Percentiles rank a stretch among this genome's conserved stretches.
Conservation (phyloP, 257 asterid genomes). For the Solanum chaucha region DNA sequence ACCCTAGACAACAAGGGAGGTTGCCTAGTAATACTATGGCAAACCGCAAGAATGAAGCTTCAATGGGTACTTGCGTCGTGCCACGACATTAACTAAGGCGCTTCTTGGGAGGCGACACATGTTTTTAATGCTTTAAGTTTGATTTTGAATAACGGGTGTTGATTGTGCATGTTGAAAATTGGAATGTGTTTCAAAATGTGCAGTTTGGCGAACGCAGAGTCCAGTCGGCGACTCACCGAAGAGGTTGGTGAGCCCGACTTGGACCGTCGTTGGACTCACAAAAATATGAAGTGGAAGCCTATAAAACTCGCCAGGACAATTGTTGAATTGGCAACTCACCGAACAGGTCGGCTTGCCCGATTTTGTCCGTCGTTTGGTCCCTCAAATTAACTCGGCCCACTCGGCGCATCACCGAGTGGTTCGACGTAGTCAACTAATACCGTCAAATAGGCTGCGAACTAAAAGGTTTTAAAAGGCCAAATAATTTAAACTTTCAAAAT, state of each 20-base stretch:
- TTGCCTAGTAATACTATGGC: background rate
- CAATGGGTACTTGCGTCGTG: background rate
- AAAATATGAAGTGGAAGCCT: no score
- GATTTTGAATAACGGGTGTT: background rate
- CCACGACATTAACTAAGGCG: background rate
- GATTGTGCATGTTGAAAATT: background rate
- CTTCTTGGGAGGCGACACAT: background rate
- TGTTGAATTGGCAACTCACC: accelerated
- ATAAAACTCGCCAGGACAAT: no score
- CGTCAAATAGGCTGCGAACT: no score
- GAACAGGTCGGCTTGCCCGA: no score
- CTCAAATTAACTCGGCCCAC: no score
- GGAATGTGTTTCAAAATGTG: background rate
- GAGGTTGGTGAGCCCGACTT: background rate
- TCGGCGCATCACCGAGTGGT: no score
- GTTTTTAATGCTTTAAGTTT: no score
- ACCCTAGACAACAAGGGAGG: no score
- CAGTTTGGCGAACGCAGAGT: background rate
- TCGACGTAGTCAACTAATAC: no score
- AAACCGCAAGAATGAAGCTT: background rate
- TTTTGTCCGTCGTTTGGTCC: no score
- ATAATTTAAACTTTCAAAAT: no score
- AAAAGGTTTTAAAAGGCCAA: no score
- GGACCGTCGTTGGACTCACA: background rate
- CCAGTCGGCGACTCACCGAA: background rate